phyloP scores from a whole-genome alignment of 257 asterid genomes.

The Dorcoceras hygrometricum region DNA sequence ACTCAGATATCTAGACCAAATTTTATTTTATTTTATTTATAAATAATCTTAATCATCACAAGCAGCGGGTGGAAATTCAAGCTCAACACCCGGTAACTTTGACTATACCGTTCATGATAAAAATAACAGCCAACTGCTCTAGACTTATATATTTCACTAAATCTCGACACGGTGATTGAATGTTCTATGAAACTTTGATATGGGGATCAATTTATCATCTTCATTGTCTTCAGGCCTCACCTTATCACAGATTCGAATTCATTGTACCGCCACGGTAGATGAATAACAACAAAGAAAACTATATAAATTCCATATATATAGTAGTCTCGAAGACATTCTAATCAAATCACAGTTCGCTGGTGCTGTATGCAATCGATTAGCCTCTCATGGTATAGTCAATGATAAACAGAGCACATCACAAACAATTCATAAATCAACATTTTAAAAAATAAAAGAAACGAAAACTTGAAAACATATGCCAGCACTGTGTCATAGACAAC shows the following conservation, averaged over 20 bases:
- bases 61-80: no score
- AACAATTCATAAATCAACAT: background rate
- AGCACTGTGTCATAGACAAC: background rate
- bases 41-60: no score
- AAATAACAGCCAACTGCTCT: background rate
- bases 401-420: background rate
- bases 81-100: no score
- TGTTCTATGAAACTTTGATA: background rate
- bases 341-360: background rate
- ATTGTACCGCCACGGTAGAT: no score
- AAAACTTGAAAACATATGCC: background rate
- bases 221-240: background rate
- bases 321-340: background rate
- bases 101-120: background rate
- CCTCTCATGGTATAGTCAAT: background rate
- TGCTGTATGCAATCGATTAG: background rate
- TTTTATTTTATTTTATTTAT: no score
- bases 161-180: background rate
- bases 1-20: background rate
- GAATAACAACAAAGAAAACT: no score
- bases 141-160: background rate
- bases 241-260: no score
- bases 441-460: no score
- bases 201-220: background rate
- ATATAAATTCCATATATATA: background rate